Base-by-base conservation (phyloP, 192 early-diverging fungal genomes). In the Rhizophlyctis rosea region DNA sequence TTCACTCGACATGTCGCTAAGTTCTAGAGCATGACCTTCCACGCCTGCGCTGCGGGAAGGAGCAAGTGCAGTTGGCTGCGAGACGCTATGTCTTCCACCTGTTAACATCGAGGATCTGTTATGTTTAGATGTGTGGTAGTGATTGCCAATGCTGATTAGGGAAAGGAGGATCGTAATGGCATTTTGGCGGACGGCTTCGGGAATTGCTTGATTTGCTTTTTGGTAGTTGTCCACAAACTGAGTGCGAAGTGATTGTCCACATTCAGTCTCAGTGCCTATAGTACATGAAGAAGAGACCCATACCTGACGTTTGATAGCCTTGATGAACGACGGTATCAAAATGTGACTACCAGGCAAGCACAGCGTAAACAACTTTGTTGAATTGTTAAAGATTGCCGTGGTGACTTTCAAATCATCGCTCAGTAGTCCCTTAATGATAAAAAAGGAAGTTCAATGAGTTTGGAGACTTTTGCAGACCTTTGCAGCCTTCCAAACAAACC, bases 301-400 rank as follows among this genome's bases (percentile, higher is more conserved):
- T 34, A 34, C 29, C n/a, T 33, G 56, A n/a, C n/a, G 16, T 21
- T 21, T 32, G 39, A 90, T 83, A 28, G 83, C 79, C 14, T 70
- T 75, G 36, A 94, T 54, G 56, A 89, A 85, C 1, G 81, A 63
- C 21, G 83, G 73, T 29, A 91, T 84, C 13, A 91, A 65, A 47
- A 89, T 76, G 59, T 83, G 72, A 29, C 72, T 70, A 9, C 92
- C 90, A 4, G 90, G 90, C 16, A 94, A 68, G 1, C 72, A 69
- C 31, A 84, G 61, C 2, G 80, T 70, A 68, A 92, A 94, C 11
- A 94, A 23, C 13, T 77, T 81, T 25, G 78, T 73, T 39, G 80
- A 83, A 74, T 92, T 90, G 9, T 64, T 61, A 3, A 94, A 50
- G 50, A 94, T 89, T 13, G 85, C 82, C 24, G 74, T 79, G 24